Evolutionary conservation across 164 flowering plant species (phyloP), one percentile per base, ranked within the genome.

Genomic region (Vitis amurensis): DNA sequence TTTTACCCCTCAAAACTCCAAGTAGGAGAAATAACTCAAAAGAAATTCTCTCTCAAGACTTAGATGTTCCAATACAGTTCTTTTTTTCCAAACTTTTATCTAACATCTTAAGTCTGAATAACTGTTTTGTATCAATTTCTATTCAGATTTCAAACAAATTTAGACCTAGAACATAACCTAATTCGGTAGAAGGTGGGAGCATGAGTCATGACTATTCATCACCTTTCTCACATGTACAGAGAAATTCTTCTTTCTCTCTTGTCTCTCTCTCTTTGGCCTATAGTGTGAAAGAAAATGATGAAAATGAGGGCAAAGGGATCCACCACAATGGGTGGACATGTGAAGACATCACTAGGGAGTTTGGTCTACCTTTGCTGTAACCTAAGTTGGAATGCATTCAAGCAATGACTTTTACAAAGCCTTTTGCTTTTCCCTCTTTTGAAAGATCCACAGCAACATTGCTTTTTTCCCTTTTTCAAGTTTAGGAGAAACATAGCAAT

Each of bases 321-420:
- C 82, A 81, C 80, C 81, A 73, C 76, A 30, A 30, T 14, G 37
- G 68, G 66, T 57, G 73, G 72, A 65, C 85, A 79, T 79, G 80
- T 74, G 82, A 72, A 68, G 69, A 71, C 62, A 81, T 74, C 78
- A 73, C 58, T 17, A 65, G 64, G 64, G 50, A n/a, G 19, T 4
- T 68, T 29, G 72, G 78, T 70, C 68, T 55, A 19, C 53, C 71
- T 61, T 67, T 63, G 55, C 12, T 52, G 72, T 52, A 29, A 48
- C 79, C 70, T 49, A 37, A 68, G 63, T 61, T 76, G 80, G 69
- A 53, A 67, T 69, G 66, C 71, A 63, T 65, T 77, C 76, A 66
- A 66, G 64, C 61, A 69, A 73, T 73, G 74, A 69, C 76, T 69
- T 72, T 77, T 74, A 23, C 70, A 68, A 53, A 64, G 63, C 60